Evolutionary conservation across 345 rosid genomes (phyloP).

Genomic region (Murraya koenigii): DNA sequence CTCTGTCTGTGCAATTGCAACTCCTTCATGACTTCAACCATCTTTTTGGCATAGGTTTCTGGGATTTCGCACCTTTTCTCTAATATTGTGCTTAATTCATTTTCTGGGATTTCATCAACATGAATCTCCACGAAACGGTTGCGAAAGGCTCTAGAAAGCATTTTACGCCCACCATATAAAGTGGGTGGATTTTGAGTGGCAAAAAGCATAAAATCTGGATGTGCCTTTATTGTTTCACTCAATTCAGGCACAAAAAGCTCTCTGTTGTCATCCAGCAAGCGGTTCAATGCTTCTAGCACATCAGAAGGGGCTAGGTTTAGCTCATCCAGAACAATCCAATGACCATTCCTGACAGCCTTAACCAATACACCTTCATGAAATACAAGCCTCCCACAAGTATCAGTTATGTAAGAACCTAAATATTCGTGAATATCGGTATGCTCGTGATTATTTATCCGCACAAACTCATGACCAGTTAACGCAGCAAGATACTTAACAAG

Average conservation of each 20-base stretch:
- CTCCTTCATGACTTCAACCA: slow-evolving; percentile 95
- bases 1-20: slow-evolving; percentile 85
- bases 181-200: slow-evolving; percentile 98
- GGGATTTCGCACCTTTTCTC: slow-evolving; percentile 67
- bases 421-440: slow-evolving; percentile 95
- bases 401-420: slow-evolving; percentile 82
- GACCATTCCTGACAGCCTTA: slow-evolving; percentile 84
- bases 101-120: slow-evolving; percentile 92
- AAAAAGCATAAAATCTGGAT: slow-evolving; percentile 94
- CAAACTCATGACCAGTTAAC: slow-evolving; percentile 79
- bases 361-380: slow-evolving; percentile 95
- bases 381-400: slow-evolving; percentile 78
- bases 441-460: slow-evolving; percentile 93
- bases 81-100: slow-evolving; percentile 73
- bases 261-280: slow-evolving; percentile 93
- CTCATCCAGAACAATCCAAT: slow-evolving; percentile 95
- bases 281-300: slow-evolving; percentile 89
- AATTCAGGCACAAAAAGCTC: slow-evolving; percentile 93
- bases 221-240: slow-evolving; percentile 69
- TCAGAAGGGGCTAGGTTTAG: slow-evolving; percentile 96
- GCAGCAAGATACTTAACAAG: slow-evolving; percentile 96
- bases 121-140: slow-evolving; percentile 98
- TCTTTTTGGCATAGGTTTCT: slow-evolving; percentile 65
- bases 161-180: slow-evolving; percentile 91
- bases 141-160: slow-evolving; percentile 96